Conservation (phyloP, 2,329 filamentous ascomycete species). For the Periconia macrospinosa region DNA sequence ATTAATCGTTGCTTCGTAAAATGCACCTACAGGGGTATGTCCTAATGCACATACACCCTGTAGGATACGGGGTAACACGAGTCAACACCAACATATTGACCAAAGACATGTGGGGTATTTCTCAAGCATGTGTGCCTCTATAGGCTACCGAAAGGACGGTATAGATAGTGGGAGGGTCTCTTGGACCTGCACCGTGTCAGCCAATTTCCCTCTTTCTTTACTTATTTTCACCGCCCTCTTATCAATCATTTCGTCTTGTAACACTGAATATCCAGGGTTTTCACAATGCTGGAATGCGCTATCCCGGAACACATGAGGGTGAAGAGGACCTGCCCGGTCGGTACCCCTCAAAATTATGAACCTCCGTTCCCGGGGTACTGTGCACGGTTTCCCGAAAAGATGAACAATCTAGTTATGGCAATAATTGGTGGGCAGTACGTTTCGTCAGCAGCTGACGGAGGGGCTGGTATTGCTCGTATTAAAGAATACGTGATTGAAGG, state of each 20-base stretch:
- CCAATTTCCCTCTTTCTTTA: too few species aligned
- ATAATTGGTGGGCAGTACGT: slow-evolving; percentile 37
- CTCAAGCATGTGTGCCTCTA: background rate
- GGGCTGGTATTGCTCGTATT: slow-evolving; percentile 14
- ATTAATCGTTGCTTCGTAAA: too few species aligned
- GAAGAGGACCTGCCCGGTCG: slow-evolving; percentile 18
- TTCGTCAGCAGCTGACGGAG: background rate
- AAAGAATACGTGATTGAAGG: slow-evolving; percentile 13
- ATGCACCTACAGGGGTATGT: too few species aligned
- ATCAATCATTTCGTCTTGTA: too few species aligned
- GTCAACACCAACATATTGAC: background rate
- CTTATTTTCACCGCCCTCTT: too few species aligned
- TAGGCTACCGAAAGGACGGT: background rate
- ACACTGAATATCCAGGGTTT: too few species aligned
- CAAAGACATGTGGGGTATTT: background rate
- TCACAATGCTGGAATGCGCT: slow-evolving; percentile 24
- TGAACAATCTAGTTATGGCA: slow-evolving; percentile 38
- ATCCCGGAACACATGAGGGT: slow-evolving; percentile 24
- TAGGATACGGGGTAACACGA: background rate
- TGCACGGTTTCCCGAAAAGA: slow-evolving; percentile 35
- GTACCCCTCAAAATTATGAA: slow-evolving; percentile 24
- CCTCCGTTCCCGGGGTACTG: slow-evolving; percentile 37
- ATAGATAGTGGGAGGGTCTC: background rate
- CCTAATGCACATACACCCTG: too few species aligned
- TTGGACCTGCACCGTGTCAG: too few species aligned